Evolutionary conservation across 2,329 filamentous ascomycete genomes (phyloP).

Genomic region (Ascochyta koolunga): DNA sequence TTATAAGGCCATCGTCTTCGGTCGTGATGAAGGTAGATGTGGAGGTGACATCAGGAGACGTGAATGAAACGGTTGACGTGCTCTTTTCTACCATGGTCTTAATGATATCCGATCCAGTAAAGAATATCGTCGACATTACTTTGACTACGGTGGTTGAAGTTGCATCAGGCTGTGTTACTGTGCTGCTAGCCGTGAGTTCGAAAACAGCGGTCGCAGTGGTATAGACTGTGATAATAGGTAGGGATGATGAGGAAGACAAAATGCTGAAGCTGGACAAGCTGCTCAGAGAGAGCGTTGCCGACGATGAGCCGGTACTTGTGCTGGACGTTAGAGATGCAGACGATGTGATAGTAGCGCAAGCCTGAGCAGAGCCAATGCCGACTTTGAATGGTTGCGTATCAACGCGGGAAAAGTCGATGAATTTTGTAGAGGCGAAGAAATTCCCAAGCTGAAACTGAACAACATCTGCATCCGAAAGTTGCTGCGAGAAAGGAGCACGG

Average conservation of each 20-base stretch:
- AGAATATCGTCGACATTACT: conserved; percentile 14
- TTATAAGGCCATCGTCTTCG: conserved; percentile 24
- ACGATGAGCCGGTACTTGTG: not conserved
- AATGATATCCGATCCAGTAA: conserved; percentile 20
- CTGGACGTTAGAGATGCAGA: conserved; percentile 2
- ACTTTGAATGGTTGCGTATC: conserved; percentile 47
- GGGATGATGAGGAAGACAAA: not conserved
- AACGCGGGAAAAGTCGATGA: conserved; percentile 52
- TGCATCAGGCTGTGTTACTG: conserved; percentile 26
- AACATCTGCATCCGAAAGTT: conserved; percentile 45
- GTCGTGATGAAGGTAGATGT: conserved; percentile 32
- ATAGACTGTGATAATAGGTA: conserved; percentile 21
- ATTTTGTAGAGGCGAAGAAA: conserved; percentile 50
- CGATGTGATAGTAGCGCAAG: conserved; percentile 27
- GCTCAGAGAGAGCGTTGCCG: not conserved
- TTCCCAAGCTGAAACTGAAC: conserved; percentile 49
- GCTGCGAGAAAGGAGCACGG: conserved; percentile 46
- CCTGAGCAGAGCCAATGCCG: conserved; percentile 38
- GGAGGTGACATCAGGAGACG: conserved; percentile 32
- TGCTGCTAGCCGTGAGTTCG: conserved; percentile 26
- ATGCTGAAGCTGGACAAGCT: conserved; percentile 9
- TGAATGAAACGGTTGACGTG: conserved; percentile 35
- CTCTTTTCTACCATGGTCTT: conserved; percentile 24
- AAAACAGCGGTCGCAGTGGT: conserved; percentile 24
- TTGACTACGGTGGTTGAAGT: conserved; percentile 29